Evolutionary conservation across 1,139 yeast species (phyloP), one percentile per base, ranked within the genome.

Genomic region (Blastobotrys petasosporus): DNA sequence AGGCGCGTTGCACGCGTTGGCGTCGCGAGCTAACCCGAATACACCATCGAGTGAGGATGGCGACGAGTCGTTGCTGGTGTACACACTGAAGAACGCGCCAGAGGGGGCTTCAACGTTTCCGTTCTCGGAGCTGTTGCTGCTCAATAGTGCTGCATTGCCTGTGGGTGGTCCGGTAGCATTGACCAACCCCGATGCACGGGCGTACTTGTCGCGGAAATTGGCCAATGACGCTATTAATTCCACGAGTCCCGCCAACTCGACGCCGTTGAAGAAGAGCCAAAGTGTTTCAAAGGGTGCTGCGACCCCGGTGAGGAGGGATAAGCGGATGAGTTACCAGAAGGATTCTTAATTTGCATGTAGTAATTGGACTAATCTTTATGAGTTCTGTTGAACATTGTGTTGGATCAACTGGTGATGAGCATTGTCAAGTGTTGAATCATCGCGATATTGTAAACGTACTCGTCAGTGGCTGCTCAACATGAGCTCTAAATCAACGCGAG

Each of bases 41-140:
- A 41, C 56, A 32, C 54, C 53, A 25, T 16, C 30, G 12, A 28
- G 33, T 16, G 44, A 57, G 33, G 46, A 36, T 9, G 43, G 37
- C 11, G 52, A 47, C 13, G 64, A 62, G 47, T 52, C 68, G 5
- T 40, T 64, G 41, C 44, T 66, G 11, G 43, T 63, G 34, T 56
- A 57, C 38, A 61, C 69, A 0, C 51, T 64, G 39, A 52, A 48
- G 30, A 37, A 47, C 25, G 55, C 65, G 2, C 55, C 62, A 1
- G 39, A 52, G 10, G 58, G 53, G n/a, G 50, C 59, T 1, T 46
- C 47, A 10, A 51, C 56, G 4, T 88, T 82, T 64, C 81, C 83
- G n/a, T 67, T 85, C 17, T 79, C 95, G 0, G 96, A 88, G 59
- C 68, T 86, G 33, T 67, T 90, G 11, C 57, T 82, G 2, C 71